These are phyloP conservation scores for Ceratocystis papillata DNA, from an alignment of 2,329 filamentous ascomycete species.

Conservation along the genomic window DNA sequence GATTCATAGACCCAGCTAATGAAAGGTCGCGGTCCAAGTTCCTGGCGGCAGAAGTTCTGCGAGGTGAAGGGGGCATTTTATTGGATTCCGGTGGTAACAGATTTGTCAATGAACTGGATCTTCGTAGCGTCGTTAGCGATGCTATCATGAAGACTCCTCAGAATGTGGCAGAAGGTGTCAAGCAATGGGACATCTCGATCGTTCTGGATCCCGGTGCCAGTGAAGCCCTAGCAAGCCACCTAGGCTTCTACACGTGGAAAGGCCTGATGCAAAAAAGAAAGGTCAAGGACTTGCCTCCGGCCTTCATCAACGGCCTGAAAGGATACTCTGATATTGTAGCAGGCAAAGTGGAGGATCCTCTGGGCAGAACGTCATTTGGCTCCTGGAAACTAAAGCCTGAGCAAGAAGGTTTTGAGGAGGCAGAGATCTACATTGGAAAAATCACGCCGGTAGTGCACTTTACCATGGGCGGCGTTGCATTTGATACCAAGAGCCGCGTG, in stretches of 20 bases:
- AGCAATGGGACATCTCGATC: slow-evolving; percentile 49
- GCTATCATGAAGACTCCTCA: slow-evolving; percentile 37
- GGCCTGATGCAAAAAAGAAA: slow-evolving; percentile 48
- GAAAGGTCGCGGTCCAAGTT: slow-evolving; percentile 44
- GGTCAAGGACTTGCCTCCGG: slow-evolving; percentile 38
- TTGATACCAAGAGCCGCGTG: slow-evolving; percentile 44
- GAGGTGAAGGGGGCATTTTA: slow-evolving; percentile 52
- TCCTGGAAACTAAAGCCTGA: slow-evolving; percentile 41
- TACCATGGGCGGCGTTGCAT: slow-evolving; percentile 54
- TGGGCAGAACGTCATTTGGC: slow-evolving; percentile 44
- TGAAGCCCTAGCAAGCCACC: slow-evolving; percentile 42
- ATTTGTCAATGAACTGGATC: slow-evolving; percentile 55
- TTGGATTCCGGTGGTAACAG: slow-evolving; percentile 38
- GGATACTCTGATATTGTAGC: slow-evolving; percentile 40
- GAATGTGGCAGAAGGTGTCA: slow-evolving; percentile 28
- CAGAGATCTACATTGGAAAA: slow-evolving; percentile 46
- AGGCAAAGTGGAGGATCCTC: slow-evolving; percentile 34
- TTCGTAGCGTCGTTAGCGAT: slow-evolving; percentile 45
- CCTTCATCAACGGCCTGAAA: slow-evolving; percentile 36
- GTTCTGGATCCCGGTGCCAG: slow-evolving; percentile 50
- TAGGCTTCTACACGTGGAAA: slow-evolving; percentile 55
- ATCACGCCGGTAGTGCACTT: slow-evolving; percentile 57
- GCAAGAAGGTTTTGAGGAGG: slow-evolving; percentile 37
- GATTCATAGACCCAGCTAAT: slow-evolving; percentile 47
- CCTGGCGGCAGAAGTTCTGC: slow-evolving; percentile 51